phyloP scores from a whole-genome alignment of 345 rosid genomes.

The Aquilaria sinensis region DNA sequence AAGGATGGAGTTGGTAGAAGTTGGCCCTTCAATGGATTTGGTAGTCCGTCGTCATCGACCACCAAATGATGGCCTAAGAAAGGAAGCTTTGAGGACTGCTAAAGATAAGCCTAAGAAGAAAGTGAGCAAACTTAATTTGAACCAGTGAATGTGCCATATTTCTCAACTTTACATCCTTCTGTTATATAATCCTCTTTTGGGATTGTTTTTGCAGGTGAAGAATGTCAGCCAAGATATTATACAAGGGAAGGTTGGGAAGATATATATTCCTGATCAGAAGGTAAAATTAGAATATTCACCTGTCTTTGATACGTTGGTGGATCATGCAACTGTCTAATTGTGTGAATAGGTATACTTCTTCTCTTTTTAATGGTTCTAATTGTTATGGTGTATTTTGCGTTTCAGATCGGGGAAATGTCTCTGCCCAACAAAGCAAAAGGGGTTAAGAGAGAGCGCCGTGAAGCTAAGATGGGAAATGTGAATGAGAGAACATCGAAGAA shows the following conservation, averaged over 20 bases:
- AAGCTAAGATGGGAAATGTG: slow-evolving; percentile 48
- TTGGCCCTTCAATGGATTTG: slow-evolving; percentile 95
- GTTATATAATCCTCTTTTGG: slow-evolving; percentile 6
- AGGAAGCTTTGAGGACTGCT: slow-evolving; percentile 79
- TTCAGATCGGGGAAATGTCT: slow-evolving; percentile 29
- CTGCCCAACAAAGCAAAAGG: slow-evolving; percentile 73
- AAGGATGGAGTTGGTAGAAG: slow-evolving; percentile 84
- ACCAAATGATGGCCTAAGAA: slow-evolving; percentile 68
- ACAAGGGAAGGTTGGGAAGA: slow-evolving; percentile 63
- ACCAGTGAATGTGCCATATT: not conserved
- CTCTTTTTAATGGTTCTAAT: not conserved
- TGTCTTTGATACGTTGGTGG: not conserved
- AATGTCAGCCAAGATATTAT: slow-evolving; percentile 64
- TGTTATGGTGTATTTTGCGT: not conserved
- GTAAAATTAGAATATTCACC: slow-evolving; percentile 23
- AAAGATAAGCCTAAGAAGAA: slow-evolving; percentile 82
- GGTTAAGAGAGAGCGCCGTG: slow-evolving; percentile 88
- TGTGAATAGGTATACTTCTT: not conserved
- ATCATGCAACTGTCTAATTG: not conserved
- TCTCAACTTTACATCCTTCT: not conserved
- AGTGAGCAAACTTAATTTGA: slow-evolving; percentile 24
- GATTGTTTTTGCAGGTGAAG: slow-evolving; percentile 41
- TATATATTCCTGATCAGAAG: slow-evolving; percentile 93
- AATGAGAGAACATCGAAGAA: slow-evolving; percentile 43
- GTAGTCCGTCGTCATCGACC: slow-evolving; percentile 86